A percentile compares a stretch with the other conserved stretches of the same genome.
These are phyloP conservation scores for Vickermania ingenoplastis DNA, from an alignment of 208 protist genomes.

Conservation along the genomic window DNA sequence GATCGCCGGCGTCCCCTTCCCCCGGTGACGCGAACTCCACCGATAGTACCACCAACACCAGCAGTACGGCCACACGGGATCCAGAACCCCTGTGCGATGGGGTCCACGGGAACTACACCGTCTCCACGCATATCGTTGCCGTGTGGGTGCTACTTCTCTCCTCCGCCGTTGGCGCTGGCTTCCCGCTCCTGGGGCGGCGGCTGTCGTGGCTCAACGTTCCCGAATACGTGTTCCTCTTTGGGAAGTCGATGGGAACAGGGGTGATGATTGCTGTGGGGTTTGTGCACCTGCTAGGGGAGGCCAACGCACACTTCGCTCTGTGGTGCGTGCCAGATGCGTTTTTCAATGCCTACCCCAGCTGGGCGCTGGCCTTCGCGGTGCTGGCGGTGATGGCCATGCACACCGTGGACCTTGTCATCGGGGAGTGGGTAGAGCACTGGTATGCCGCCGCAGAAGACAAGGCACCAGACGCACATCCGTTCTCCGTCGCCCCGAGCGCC, in stretches of 20 bases:
- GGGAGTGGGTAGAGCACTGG: constrained; percentile 9
- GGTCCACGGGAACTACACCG: constrained; percentile 5
- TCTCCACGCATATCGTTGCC: constrained; percentile 13
- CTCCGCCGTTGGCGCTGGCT: constrained; percentile 12
- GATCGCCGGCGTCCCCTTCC: background rate
- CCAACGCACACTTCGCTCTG: constrained; percentile 5
- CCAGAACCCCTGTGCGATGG: constrained; percentile 1
- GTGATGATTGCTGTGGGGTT: constrained; percentile 16
- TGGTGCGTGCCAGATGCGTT: constrained; percentile 15
- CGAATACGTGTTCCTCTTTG: constrained; percentile 13
- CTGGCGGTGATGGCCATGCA: constrained; percentile 15
- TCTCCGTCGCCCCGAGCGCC: background rate
- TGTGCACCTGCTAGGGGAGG: constrained; percentile 17
- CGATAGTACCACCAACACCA: background rate
- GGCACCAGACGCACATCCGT: background rate
- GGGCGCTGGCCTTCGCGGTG: constrained; percentile 17
- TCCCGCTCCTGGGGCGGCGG: constrained; percentile 17
- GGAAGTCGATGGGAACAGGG: constrained; percentile 17
- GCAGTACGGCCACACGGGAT: background rate
- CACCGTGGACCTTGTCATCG: constrained; percentile 7
- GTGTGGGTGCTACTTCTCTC: constrained; percentile 15
- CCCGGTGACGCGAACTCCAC: background rate
- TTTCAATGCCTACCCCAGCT: constrained; percentile 12
- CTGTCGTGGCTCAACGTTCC: constrained; percentile 7
- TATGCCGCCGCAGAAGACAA: background rate